These are phyloP conservation scores for Phoma herbarum DNA, from an alignment of 2,329 filamentous ascomycete species.

Conservation along the genomic window DNA sequence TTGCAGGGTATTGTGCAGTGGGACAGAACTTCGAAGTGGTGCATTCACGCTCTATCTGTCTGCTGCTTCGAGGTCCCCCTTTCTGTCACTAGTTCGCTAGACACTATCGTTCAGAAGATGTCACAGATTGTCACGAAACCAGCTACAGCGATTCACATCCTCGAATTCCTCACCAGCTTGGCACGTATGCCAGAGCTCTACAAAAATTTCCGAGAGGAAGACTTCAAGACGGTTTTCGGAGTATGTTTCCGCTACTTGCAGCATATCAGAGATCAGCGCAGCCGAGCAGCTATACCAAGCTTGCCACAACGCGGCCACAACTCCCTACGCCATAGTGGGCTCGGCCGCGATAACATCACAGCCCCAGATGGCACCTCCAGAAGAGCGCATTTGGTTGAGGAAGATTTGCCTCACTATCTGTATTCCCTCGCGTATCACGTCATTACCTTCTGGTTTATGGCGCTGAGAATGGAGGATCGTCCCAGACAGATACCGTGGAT, in stretches of 20 bases:
- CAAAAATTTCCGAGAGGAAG: constrained; percentile 87
- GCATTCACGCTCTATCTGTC: constrained; percentile 92
- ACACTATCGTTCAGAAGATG: constrained; percentile 90
- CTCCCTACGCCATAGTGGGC: constrained; percentile 54
- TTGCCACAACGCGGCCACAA: constrained; percentile 47
- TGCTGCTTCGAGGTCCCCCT: constrained; percentile 94
- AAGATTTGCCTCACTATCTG: constrained; percentile 91
- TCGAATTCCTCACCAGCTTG: constrained; percentile 92
- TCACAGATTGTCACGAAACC: constrained; percentile 94
- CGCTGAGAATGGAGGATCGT: constrained; percentile 83
- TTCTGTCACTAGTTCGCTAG: constrained; percentile 84
- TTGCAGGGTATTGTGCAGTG: constrained; percentile 83
- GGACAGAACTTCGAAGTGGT: constrained; percentile 88
- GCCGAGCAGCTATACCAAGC: constrained; percentile 46
- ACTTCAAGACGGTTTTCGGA: constrained; percentile 92
- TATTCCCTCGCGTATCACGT: constrained; percentile 94
- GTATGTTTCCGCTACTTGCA: constrained; percentile 95
- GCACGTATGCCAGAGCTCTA: constrained; percentile 85
- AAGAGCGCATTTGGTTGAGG: constrained; percentile 59
- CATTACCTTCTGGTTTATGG: constrained; percentile 96
- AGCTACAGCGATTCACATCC: constrained; percentile 89
- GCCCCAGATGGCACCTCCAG: constrained; percentile 45
- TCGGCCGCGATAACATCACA: constrained; percentile 53
- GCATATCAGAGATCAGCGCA: constrained; percentile 74
- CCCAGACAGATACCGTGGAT: constrained; percentile 90